These are phyloP conservation scores for Mucor racemosus DNA, from an alignment of 371 early-diverging fungal species.

Conservation along the genomic window DNA sequence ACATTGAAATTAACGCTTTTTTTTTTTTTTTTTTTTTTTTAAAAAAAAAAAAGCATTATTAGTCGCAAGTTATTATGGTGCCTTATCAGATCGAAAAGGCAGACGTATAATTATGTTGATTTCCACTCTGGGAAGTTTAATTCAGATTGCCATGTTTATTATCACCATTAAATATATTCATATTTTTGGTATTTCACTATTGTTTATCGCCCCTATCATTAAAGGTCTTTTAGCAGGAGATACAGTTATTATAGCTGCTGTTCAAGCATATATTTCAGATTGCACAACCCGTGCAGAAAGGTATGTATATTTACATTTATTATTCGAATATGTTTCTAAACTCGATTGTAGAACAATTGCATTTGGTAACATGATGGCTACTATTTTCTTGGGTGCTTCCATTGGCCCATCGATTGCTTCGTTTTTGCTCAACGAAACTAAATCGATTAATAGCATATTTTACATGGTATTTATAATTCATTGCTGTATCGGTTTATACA, in stretches of 20 bases:
- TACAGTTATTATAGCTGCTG: slow-evolving; percentile 32
- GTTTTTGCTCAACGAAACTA: slow-evolving; percentile 26
- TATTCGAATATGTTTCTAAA: no score
- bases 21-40: background rate
- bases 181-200: slow-evolving; percentile 29
- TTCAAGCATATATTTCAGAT: slow-evolving; percentile 51
- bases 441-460: slow-evolving; percentile 33
- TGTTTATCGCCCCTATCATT: slow-evolving; percentile 43
- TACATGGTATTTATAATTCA: slow-evolving; percentile 27
- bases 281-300: slow-evolving; percentile 24
- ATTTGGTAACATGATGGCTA: slow-evolving; percentile 43
- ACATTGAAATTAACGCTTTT: background rate
- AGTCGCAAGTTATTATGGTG: slow-evolving; percentile 43
- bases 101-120: slow-evolving; percentile 30
- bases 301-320: slow-evolving; percentile 22
- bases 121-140: slow-evolving; percentile 33
- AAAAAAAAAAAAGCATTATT: slow-evolving; percentile 45
- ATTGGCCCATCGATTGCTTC: slow-evolving; percentile 36
- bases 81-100: slow-evolving; percentile 45
- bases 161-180: slow-evolving; percentile 30
- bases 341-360: slow-evolving; percentile 27
- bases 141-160: slow-evolving; percentile 26
- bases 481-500: background rate
- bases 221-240: slow-evolving; percentile 46
- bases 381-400: slow-evolving; percentile 31